Evolutionary conservation across 345 rosid genomes (phyloP), one percentile per base, ranked within the genome.

Genomic region (Rhizophora apiculata): DNA sequence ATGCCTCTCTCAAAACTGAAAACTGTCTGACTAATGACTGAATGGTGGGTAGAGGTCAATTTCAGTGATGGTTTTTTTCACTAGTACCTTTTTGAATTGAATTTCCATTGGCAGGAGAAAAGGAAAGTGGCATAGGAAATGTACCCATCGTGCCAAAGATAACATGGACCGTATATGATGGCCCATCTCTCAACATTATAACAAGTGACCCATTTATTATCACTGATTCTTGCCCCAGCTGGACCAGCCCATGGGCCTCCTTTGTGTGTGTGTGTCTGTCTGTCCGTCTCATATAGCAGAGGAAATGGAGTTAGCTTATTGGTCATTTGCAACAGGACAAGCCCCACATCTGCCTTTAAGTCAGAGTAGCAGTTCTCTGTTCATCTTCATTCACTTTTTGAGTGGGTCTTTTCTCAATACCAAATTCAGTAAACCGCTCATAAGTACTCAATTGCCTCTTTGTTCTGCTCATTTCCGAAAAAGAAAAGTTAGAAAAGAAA

Each of bases 161-260:
- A 4, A 64, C 27, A 30, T 31, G 65, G 52, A 65, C 70, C 73
- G 31, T 60, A 6, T 60, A 7, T 6, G 49, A 37, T 69, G 66
- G 66, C 60, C 70, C 69, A 46, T 55, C 30, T 43, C 32, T 56
- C 5, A 0, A 1, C 20, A 57, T 18, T 43, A 19, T 43, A 43
- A 43, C 30, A 8, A 7, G 11, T 21, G 29, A 21, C 59, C 59
- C 24, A 20, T 54, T 9, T 36, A 1, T 36, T 36, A 39, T 2
- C 11, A 63, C 63, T 62, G 22, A 64, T 56, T 57, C 24, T 64
- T 64, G 21, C 20, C 11, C 59, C 31, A 24, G 16, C 26, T 56
- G 31, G 29, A 24, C 60, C 60, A 24, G 60, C 31, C 20, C 39
- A 48, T 58, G 60, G 74, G 62, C 63, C 68, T 70, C 13, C 62